Conservation (phyloP, 257 asterid species). For the Nyctanthes arbortristis region DNA sequence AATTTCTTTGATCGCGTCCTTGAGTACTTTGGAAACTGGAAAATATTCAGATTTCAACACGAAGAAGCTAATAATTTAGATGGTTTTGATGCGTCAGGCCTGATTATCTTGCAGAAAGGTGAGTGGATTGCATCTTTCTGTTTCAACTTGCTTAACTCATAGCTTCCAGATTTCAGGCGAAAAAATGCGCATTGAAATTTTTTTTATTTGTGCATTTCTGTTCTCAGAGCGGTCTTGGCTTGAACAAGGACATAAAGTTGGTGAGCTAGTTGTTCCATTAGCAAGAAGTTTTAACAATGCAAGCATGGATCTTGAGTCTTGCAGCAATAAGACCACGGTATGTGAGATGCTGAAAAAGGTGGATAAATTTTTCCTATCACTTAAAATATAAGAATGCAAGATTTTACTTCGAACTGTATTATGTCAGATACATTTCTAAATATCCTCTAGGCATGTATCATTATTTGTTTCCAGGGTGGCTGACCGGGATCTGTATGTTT, state of each 20-base stretch:
- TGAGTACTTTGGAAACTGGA: conserved; percentile 68
- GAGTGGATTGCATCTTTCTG: neutral
- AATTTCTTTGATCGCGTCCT: conserved; percentile 62
- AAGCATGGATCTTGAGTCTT: conserved; percentile 54
- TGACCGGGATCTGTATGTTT: too few relatives aligned
- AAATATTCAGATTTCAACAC: conserved; percentile 51
- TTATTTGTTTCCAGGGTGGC: neutral
- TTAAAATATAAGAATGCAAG: neutral
- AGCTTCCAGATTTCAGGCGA: neutral
- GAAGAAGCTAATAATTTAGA: conserved; percentile 67
- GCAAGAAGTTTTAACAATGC: conserved; percentile 67
- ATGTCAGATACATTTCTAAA: neutral
- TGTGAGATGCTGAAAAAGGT: conserved; percentile 15
- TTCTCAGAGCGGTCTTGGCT: conserved; percentile 67
- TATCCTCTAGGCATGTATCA: neutral
- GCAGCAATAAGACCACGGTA: conserved; percentile 45
- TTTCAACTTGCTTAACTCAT: conserved; percentile 8
- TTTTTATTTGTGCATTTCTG: neutral
- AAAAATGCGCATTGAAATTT: conserved; percentile 8
- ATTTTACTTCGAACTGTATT: neutral
- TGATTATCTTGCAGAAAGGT: conserved; percentile 72
- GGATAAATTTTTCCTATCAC: neutral
- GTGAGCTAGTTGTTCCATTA: conserved; percentile 75
- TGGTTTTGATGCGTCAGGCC: conserved; percentile 70
- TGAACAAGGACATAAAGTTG: conserved; percentile 73